Percentiles rank a stretch among this genome's conserved stretches.
Evolutionary conservation across 164 flowering plant species (phyloP).

Genomic region (Stephania yunnanensis): DNA sequence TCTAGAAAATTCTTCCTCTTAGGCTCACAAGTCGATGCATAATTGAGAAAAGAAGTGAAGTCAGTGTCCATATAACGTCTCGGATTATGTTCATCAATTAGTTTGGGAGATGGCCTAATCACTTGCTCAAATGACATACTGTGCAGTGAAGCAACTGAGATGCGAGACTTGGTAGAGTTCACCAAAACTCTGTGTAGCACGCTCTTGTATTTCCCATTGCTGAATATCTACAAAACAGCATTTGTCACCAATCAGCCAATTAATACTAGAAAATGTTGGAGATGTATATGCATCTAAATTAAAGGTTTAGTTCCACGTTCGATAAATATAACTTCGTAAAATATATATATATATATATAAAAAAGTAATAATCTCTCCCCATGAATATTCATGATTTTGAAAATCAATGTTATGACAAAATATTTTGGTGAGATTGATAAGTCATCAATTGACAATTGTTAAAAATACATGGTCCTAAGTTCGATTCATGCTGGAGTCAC

Average conservation of each 20-base stretch:
- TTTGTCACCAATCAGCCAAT: neutral
- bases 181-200: conserved; percentile 68
- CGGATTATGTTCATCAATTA: conserved; percentile 51
- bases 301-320: no score
- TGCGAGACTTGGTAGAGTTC: conserved; percentile 42
- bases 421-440: no score
- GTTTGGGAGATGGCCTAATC: conserved; percentile 48
- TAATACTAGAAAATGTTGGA: no score
- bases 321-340: no score
- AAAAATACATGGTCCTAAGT: no score
- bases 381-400: no score
- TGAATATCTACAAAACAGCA: conserved; percentile 51
- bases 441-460: no score
- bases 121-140: conserved; percentile 37
- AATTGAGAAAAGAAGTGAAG: conserved; percentile 51
- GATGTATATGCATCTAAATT: no score
- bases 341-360: no score
- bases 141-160: conserved; percentile 76
- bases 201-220: conserved; percentile 89
- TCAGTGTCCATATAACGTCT: conserved; percentile 63
- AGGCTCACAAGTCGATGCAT: conserved; percentile 51
- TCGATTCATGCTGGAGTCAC: no score
- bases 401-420: neutral
- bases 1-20: conserved; percentile 65
- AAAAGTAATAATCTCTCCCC: no score